These are phyloP conservation scores for Neoboletus magnificus DNA, from an alignment of 768 basidiomycete genomes.

Conservation along the genomic window DNA sequence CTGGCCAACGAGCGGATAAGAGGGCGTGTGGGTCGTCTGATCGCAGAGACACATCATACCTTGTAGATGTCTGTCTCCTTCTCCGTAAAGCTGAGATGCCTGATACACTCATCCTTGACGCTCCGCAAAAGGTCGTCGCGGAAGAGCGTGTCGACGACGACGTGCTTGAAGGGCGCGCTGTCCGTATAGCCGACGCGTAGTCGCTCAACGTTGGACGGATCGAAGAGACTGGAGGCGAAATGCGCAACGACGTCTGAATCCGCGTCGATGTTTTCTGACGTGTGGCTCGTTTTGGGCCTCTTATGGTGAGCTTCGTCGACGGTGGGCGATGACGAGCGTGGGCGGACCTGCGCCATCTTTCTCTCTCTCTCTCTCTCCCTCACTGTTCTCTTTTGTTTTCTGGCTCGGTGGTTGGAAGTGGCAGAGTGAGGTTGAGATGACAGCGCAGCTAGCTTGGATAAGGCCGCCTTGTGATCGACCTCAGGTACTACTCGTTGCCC, in stretches of 20 bases:
- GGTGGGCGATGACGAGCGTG: conserved; percentile 44
- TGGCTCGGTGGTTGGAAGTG: background rate
- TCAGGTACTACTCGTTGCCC: background rate
- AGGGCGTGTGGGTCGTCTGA: background rate
- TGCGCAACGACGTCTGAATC: conserved; percentile 14
- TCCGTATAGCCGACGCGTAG: conserved; percentile 54
- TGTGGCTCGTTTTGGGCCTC: conserved; percentile 37
- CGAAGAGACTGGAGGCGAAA: conserved; percentile 48
- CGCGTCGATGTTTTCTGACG: conserved; percentile 8
- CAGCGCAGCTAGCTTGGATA: background rate
- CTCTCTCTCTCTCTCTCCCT: background rate
- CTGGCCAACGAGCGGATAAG: conserved; percentile 39
- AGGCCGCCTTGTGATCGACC: background rate
- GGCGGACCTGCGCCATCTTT: conserved; percentile 45
- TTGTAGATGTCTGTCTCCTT: conserved; percentile 99
- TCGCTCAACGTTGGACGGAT: conserved; percentile 50
- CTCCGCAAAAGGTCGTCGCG: conserved; percentile 75
- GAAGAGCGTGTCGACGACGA: conserved; percentile 76
- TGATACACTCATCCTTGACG: conserved; percentile 82
- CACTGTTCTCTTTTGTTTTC: background rate
- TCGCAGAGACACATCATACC: conserved; percentile 42
- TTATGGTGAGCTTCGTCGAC: conserved; percentile 29
- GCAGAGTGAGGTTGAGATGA: background rate
- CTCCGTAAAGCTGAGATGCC: conserved; percentile 78
- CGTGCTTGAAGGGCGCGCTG: conserved; percentile 78